phyloP scores from a whole-genome alignment of 1,139 yeast genomes.

The Blastobotrys persicus region DNA sequence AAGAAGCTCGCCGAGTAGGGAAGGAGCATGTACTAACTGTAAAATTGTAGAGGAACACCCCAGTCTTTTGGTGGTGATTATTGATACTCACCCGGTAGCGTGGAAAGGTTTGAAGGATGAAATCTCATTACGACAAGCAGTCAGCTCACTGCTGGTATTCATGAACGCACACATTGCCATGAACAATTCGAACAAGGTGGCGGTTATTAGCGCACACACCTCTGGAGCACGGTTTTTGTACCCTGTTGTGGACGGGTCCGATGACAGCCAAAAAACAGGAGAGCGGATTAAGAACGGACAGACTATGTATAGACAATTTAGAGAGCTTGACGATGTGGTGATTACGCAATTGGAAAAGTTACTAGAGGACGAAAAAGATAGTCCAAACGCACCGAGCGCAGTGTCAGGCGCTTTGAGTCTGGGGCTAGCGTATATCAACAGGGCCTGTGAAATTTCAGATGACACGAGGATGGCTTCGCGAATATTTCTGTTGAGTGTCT shows the following conservation, averaged over 20 bases:
- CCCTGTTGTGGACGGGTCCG: constrained; percentile 42
- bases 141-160: constrained; percentile 63
- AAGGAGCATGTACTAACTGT: constrained; percentile 6
- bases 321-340: constrained; percentile 75
- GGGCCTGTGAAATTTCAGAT: constrained; percentile 40
- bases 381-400: constrained; percentile 42
- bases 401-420: constrained; percentile 76
- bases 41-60: constrained; percentile 65
- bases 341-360: constrained; percentile 57
- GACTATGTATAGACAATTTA: constrained; percentile 82
- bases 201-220: constrained; percentile 76
- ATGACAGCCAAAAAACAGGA: constrained; percentile 8
- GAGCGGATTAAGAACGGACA: constrained; percentile 29
- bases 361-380: constrained; percentile 33
- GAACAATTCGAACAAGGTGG: constrained; percentile 80
- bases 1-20: not conserved
- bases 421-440: constrained; percentile 77
- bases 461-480: constrained; percentile 57
- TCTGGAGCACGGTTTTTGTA: constrained; percentile 68
- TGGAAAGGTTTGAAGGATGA: constrained; percentile 59
- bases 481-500: constrained; percentile 68
- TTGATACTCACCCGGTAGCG: constrained; percentile 75
- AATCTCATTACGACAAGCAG: constrained; percentile 51
- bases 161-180: constrained; percentile 84
- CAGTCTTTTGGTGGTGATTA: constrained; percentile 70